Conservation (phyloP, 148 eudicot species). For the Diospyros lotus region DNA sequence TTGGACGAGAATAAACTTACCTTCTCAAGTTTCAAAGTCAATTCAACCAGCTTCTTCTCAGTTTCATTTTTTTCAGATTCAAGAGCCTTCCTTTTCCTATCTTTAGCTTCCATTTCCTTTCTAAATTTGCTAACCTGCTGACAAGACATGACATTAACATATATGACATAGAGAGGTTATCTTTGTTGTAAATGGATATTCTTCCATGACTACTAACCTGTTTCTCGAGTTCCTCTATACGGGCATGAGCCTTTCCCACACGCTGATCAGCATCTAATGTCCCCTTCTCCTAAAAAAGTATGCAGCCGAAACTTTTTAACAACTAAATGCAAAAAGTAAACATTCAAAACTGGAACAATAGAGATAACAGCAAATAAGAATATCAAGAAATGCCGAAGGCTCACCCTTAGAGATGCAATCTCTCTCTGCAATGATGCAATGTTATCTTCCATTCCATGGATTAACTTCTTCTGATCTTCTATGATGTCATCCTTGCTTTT, state of each 20-base stretch:
- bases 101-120: slow-evolving; percentile 53
- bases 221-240: slow-evolving; percentile 56
- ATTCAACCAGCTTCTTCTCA: slow-evolving; percentile 48
- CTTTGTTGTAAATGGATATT: slow-evolving; percentile 3
- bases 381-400: not conserved
- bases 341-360: not conserved
- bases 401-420: slow-evolving; percentile 53
- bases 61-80: slow-evolving; percentile 44
- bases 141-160: not conserved
- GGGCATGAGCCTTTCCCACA: slow-evolving; percentile 53
- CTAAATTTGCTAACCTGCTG: slow-evolving; percentile 55
- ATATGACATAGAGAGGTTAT: slow-evolving; percentile 8
- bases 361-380: not conserved
- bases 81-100: slow-evolving; percentile 47
- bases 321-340: not conserved
- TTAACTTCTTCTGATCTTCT: slow-evolving; percentile 42
- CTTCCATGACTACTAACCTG: slow-evolving; percentile 30
- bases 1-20: slow-evolving; percentile 33
- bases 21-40: slow-evolving; percentile 45
- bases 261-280: slow-evolving; percentile 57
- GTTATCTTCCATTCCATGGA: slow-evolving; percentile 52
- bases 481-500: slow-evolving; percentile 60
- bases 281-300: slow-evolving; percentile 48
- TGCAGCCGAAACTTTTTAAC: not conserved
- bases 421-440: slow-evolving; percentile 54